phyloP scores from a whole-genome alignment of 169 alveolate genomes.

The Cryptosporidium baileyi region DNA sequence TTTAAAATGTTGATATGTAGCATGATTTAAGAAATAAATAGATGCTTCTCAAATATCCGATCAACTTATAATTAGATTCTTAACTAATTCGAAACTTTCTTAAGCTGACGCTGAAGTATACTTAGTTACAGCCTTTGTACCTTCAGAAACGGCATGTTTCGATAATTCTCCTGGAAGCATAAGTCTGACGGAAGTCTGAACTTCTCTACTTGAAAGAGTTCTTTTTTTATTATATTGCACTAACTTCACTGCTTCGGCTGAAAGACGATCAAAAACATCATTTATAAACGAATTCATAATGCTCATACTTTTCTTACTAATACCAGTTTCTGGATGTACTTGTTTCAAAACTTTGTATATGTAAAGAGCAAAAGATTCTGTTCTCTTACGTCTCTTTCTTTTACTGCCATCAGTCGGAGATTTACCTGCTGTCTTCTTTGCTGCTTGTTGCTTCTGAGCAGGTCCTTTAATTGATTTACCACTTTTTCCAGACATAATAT shows the following conservation, averaged over 20 bases:
- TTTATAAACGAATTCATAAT: conserved; percentile 98
- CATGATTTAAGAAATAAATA: too few species aligned
- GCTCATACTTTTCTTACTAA: conserved; percentile 97
- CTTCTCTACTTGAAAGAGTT: conserved; percentile 97
- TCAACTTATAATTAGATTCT: neutral
- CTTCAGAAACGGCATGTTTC: conserved; percentile 99
- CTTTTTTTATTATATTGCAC: conserved; percentile 96
- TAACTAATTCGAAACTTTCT: conserved; percentile 20
- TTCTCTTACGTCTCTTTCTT: conserved; percentile 91
- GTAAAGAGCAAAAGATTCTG: conserved; percentile 96
- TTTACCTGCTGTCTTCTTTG: conserved; percentile 88
- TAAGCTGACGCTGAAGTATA: conserved; percentile 90
- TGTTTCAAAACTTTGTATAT: conserved; percentile 98
- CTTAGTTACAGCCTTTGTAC: conserved; percentile 99
- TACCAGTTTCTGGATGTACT: conserved; percentile 98
- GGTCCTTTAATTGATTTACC: conserved; percentile 77
- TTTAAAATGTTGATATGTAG: too few species aligned
- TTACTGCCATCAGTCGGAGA: conserved; percentile 84
- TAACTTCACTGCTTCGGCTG: conserved; percentile 95
- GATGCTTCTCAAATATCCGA: too few species aligned
- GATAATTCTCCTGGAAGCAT: conserved; percentile 99
- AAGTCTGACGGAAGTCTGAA: conserved; percentile 98
- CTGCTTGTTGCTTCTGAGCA: conserved; percentile 86
- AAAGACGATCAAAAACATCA: conserved; percentile 96
- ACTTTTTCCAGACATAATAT: conserved; percentile 84